Conservation (phyloP, 2,329 filamentous ascomycete genomes). For the Trichoderma sp. region DNA sequence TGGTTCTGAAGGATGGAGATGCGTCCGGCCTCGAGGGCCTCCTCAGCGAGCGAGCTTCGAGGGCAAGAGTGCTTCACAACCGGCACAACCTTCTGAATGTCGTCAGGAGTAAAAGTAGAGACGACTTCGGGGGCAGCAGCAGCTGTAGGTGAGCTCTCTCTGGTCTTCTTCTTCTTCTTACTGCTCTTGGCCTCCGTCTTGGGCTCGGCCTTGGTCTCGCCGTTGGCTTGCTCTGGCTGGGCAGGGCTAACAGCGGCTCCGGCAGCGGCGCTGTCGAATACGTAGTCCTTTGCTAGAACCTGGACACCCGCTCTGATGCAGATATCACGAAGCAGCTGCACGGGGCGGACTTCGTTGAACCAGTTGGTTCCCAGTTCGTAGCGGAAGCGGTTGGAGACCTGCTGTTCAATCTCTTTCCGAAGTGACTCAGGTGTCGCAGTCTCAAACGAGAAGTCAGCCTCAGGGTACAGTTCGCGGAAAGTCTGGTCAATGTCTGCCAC, state of each 20-base stretch:
- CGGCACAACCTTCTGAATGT: constrained; percentile 91
- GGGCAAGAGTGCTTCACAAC: constrained; percentile 93
- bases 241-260: constrained; percentile 38
- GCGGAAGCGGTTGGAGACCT: constrained; percentile 75
- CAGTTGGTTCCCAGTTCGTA: constrained; percentile 72
- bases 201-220: constrained; percentile 38
- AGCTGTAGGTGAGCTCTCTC: constrained; percentile 57
- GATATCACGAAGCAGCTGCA: constrained; percentile 88
- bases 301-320: constrained; percentile 89
- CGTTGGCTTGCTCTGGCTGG: constrained; percentile 45
- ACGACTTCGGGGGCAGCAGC: constrained; percentile 47
- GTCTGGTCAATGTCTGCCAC: constrained; percentile 75
- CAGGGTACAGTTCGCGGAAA: constrained; percentile 75
- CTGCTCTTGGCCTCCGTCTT: constrained; percentile 46
- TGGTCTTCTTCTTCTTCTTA: constrained; percentile 61
- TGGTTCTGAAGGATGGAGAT: constrained; percentile 96
- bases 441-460: constrained; percentile 81
- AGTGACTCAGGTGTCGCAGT: constrained; percentile 75
- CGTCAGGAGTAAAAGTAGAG: constrained; percentile 72
- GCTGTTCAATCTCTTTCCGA: constrained; percentile 68
- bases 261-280: constrained; percentile 38
- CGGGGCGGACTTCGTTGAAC: constrained; percentile 67
- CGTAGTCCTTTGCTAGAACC: constrained; percentile 69
- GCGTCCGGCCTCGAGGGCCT: constrained; percentile 91
- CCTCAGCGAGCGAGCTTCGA: constrained; percentile 87